These are phyloP conservation scores for Coriaria nepalensis DNA, from an alignment of 306 rosid species.

Conservation along the genomic window DNA sequence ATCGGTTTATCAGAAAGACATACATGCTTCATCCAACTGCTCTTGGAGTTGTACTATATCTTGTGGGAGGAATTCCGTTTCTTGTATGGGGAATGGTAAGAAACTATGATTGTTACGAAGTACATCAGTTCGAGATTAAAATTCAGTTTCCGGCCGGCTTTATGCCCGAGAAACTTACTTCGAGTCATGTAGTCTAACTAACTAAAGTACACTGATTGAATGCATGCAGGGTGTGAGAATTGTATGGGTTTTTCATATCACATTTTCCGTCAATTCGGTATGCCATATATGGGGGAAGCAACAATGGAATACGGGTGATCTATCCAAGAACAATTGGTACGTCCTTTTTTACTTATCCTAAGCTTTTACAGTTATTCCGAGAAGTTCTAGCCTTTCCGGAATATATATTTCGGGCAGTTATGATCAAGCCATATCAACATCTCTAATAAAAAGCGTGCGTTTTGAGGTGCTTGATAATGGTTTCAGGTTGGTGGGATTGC, in stretches of 20 bases:
- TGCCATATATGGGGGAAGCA: conserved; percentile 83
- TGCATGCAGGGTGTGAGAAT: conserved; percentile 56
- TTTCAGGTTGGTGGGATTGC: conserved; percentile 46
- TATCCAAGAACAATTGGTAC: conserved; percentile 76
- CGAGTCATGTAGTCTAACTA: no score
- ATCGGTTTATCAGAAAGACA: conserved; percentile 44
- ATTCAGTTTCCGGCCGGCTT: no score
- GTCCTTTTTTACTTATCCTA: neutral
- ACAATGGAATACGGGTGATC: conserved; percentile 55
- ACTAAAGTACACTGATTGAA: neutral
- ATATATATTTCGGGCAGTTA: no score
- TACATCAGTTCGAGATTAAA: no score
- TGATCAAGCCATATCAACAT: no score
- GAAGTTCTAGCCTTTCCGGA: no score
- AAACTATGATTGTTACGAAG: neutral
- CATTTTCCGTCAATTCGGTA: conserved; percentile 79
- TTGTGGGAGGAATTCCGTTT: conserved; percentile 73
- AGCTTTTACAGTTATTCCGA: no score
- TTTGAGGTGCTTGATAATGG: no score
- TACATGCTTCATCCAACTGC: conserved; percentile 58
- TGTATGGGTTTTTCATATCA: conserved; percentile 68
- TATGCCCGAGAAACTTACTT: no score
- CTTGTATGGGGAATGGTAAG: conserved; percentile 88
- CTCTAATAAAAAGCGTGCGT: no score
- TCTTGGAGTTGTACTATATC: conserved; percentile 48